These are phyloP conservation scores for Tephrocybe sp. DNA, from an alignment of 768 basidiomycete genomes.

Conservation along the genomic window DNA sequence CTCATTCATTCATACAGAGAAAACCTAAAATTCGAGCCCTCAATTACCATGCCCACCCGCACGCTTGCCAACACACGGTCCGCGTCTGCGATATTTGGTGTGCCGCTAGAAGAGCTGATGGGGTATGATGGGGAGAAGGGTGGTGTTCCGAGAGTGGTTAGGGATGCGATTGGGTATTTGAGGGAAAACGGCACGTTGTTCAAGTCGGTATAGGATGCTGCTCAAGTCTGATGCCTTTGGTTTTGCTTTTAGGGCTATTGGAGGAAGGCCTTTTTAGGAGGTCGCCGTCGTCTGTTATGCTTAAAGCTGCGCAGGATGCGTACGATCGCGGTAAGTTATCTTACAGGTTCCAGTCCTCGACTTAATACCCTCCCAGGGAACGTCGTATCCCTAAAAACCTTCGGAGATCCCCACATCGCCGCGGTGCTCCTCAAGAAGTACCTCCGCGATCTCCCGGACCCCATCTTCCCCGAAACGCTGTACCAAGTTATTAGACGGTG, in stretches of 20 bases:
- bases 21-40: conserved; percentile 70
- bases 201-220: too few relatives aligned
- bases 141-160: conserved; percentile 76
- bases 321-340: conserved; percentile 70
- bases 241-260: conserved; percentile 42
- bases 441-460: conserved; percentile 73
- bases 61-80: conserved; percentile 35
- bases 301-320: conserved; percentile 76
- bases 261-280: conserved; percentile 82
- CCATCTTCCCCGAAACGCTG: conserved; percentile 69
- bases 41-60: conserved; percentile 64
- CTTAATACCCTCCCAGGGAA: conserved; percentile 45
- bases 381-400: conserved; percentile 74
- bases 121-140: conserved; percentile 81
- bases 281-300: conserved; percentile 68
- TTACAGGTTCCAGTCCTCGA: neutral
- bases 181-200: conserved; percentile 50
- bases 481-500: conserved; percentile 69
- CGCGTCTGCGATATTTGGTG: conserved; percentile 70
- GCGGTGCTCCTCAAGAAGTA: conserved; percentile 88
- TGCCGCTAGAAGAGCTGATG: conserved; percentile 81
- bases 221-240: conserved; percentile 13
- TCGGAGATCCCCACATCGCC: conserved; percentile 75
- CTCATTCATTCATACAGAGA: conserved; percentile 44
- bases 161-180: conserved; percentile 70